Conservation (phyloP, 148 eudicot genomes). For the Rhododendron ferrugineum region DNA sequence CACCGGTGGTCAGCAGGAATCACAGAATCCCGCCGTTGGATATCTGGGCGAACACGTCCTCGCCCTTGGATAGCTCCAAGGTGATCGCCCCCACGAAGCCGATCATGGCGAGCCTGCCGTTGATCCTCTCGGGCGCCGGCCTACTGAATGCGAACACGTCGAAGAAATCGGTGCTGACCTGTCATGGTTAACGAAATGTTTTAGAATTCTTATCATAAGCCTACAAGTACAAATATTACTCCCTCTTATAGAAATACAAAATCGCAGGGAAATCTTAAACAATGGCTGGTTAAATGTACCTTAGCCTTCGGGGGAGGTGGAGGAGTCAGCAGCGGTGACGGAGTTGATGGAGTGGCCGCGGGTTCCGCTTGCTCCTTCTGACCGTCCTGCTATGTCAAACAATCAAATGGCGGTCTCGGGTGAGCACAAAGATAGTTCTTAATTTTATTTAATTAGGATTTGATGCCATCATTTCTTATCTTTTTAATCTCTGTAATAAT, state of each 20-base stretch:
- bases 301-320: constrained; percentile 21
- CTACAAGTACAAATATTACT: no score
- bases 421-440: no score
- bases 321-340: not conserved
- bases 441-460: not conserved
- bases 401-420: not conserved
- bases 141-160: constrained; percentile 74
- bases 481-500: no score
- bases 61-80: constrained; percentile 54
- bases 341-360: not conserved
- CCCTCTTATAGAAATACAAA: no score
- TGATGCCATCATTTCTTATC: no score
- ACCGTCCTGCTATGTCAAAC: not conserved
- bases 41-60: constrained; percentile 60
- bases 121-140: constrained; percentile 87
- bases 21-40: constrained; percentile 57
- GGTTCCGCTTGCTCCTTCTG: not conserved
- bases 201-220: no score
- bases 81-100: constrained; percentile 76
- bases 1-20: constrained; percentile 54
- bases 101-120: constrained; percentile 83
- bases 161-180: constrained; percentile 58
- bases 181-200: not conserved
- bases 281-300: constrained; percentile 1
- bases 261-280: no score